Evolutionary conservation across 2,329 filamentous ascomycete genomes (phyloP).

Genomic region (Pyrenophora seminiperda): DNA sequence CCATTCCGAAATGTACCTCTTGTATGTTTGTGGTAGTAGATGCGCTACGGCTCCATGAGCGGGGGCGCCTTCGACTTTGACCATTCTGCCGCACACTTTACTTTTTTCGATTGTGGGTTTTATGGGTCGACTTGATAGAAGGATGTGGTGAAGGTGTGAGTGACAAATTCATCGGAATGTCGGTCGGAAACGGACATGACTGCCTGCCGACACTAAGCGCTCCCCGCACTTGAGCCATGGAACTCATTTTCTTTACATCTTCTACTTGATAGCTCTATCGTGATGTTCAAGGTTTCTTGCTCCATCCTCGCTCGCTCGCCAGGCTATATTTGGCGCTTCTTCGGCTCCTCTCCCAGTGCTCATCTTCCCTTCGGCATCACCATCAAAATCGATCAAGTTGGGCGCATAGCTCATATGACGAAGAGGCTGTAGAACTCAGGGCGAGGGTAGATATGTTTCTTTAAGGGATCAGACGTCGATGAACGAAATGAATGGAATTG

Average conservation of each 20-base stretch:
- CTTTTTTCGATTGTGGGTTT: background rate
- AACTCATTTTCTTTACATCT: no score
- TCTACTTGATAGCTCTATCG: no score
- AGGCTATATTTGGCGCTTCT: background rate
- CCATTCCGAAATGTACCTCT: slow-evolving; percentile 79
- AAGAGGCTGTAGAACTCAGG: background rate
- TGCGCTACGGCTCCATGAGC: slow-evolving; percentile 67
- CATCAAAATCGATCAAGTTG: no score
- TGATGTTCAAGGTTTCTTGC: background rate
- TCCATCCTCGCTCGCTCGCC: background rate
- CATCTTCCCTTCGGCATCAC: no score
- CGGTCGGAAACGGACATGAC: slow-evolving; percentile 10
- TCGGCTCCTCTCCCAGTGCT: background rate
- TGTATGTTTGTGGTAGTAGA: slow-evolving; percentile 85
- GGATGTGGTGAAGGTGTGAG: slow-evolving; percentile 2
- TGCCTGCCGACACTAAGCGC: slow-evolving; percentile 25
- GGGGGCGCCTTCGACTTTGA: slow-evolving; percentile 57
- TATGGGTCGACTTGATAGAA: background rate
- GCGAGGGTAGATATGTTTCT: background rate
- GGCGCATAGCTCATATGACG: no score
- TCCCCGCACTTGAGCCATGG: no score
- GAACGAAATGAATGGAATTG: background rate
- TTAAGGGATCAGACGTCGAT: background rate
- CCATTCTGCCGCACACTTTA: slow-evolving; percentile 10
- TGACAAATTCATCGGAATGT: slow-evolving; percentile 14